These are phyloP conservation scores for Podospora sp. DNA, from an alignment of 495 filamentous ascomycete genomes.

Conservation along the genomic window DNA sequence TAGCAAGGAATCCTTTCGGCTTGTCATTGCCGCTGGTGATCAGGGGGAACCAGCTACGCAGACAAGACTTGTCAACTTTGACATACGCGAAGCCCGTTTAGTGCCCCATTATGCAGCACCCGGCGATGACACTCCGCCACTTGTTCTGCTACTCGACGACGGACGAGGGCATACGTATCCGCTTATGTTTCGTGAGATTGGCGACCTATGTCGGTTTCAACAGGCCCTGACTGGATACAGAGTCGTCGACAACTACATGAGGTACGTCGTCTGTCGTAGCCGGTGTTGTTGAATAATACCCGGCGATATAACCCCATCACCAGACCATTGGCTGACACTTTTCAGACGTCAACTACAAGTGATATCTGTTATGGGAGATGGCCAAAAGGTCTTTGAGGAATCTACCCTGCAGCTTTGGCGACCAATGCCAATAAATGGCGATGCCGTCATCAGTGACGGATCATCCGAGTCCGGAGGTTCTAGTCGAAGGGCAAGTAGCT, in stretches of 20 bases:
- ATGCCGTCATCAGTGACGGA: neutral
- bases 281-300: no score
- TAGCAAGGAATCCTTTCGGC: constrained; percentile 9
- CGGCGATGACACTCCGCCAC: neutral
- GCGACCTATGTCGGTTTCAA: constrained; percentile 15
- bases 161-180: neutral
- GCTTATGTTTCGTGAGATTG: neutral
- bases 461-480: neutral
- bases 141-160: constrained; percentile 12
- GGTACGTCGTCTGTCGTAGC: neutral
- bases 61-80: constrained; percentile 6
- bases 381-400: constrained; percentile 11
- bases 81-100: constrained; percentile 9
- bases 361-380: constrained; percentile 6
- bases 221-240: constrained; percentile 18
- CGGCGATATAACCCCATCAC: neutral
- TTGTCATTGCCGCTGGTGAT: constrained; percentile 16
- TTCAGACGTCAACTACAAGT: neutral
- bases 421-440: constrained; percentile 10
- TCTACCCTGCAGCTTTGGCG: constrained; percentile 14
- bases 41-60: neutral
- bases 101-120: constrained; percentile 14
- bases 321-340: neutral
- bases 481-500: neutral
- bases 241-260: constrained; percentile 16